Conservation (phyloP, 805 yeast genomes). For the Lachancea lanzarotensis region DNA sequence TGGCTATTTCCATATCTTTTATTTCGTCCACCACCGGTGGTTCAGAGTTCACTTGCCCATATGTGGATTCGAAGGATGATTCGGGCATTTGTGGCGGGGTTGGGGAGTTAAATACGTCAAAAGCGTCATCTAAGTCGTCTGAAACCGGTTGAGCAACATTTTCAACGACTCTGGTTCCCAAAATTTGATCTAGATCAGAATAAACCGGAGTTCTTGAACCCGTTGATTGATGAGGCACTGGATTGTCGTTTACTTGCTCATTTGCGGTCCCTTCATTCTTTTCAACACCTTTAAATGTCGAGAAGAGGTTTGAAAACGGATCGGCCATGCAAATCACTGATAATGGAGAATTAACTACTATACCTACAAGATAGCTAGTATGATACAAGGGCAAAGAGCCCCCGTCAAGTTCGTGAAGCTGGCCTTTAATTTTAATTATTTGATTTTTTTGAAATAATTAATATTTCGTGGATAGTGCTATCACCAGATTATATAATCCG, state of each 20-base stretch:
- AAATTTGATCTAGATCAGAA: slow-evolving; percentile 1
- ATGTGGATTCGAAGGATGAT: background rate
- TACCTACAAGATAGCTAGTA: too few species aligned
- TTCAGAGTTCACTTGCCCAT: background rate
- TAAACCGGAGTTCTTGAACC: background rate
- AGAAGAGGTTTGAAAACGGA: slow-evolving; percentile 40
- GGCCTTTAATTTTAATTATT: background rate
- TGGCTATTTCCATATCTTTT: slow-evolving; percentile 32
- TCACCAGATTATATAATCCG: background rate
- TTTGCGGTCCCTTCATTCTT: background rate
- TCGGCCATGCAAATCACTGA: slow-evolving; percentile 21
- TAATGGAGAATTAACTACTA: too few species aligned
- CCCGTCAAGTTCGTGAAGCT: background rate
- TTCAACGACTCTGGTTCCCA: background rate
- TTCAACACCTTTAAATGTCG: slow-evolving; percentile 24
- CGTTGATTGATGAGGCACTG: background rate
- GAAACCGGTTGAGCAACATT: background rate
- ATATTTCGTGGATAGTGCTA: background rate
- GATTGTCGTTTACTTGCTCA: background rate
- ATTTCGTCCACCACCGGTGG: slow-evolving; percentile 25
- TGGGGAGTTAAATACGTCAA: slow-evolving; percentile 14
- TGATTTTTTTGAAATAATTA: background rate
- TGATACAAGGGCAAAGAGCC: background rate
- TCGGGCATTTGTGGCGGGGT: background rate
- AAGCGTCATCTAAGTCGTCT: slow-evolving; percentile 22